Percentiles rank a stretch among this genome's conserved stretches.
These are phyloP conservation scores for Macaranga tanarius DNA, from an alignment of 441 rosid species.

Conservation along the genomic window DNA sequence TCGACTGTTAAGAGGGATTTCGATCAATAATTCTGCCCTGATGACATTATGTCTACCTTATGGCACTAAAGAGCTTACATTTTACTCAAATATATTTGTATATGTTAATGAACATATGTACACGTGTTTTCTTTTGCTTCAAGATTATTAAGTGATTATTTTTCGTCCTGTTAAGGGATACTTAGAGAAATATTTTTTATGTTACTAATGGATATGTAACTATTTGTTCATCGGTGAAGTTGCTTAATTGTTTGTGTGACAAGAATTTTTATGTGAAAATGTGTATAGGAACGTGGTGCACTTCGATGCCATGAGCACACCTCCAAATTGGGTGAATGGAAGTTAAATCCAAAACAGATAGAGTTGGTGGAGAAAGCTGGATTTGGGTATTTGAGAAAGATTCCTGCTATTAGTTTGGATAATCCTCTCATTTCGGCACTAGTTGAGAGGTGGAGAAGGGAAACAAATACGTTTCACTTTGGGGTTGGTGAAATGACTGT, in stretches of 20 bases:
- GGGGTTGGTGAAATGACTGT: conserved; percentile 91
- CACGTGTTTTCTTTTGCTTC: too few species aligned
- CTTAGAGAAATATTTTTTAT: too few species aligned
- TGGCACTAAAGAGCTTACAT: too few species aligned
- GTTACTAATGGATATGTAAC: neutral
- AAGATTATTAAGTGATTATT: too few species aligned
- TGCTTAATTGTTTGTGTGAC: neutral
- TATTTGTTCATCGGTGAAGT: neutral
- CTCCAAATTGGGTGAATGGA: conserved; percentile 93
- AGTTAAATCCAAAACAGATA: conserved; percentile 64
- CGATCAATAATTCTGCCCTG: too few species aligned
- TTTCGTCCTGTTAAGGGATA: too few species aligned
- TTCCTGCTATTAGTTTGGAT: conserved; percentile 94
- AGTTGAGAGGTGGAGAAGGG: conserved; percentile 97
- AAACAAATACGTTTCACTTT: conserved; percentile 93
- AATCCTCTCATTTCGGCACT: conserved; percentile 94
- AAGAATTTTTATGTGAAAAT: neutral
- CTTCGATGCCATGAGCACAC: conserved; percentile 99
- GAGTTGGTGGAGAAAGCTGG: conserved; percentile 90
- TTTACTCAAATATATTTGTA: too few species aligned
- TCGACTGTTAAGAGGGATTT: too few species aligned
- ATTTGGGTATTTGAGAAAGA: conserved; percentile 77
- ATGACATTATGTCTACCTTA: too few species aligned
- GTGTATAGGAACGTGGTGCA: conserved; percentile 83
- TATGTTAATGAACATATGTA: too few species aligned